phyloP scores from a whole-genome alignment of 2,329 filamentous ascomycete species.

The Septoria petroselini region DNA sequence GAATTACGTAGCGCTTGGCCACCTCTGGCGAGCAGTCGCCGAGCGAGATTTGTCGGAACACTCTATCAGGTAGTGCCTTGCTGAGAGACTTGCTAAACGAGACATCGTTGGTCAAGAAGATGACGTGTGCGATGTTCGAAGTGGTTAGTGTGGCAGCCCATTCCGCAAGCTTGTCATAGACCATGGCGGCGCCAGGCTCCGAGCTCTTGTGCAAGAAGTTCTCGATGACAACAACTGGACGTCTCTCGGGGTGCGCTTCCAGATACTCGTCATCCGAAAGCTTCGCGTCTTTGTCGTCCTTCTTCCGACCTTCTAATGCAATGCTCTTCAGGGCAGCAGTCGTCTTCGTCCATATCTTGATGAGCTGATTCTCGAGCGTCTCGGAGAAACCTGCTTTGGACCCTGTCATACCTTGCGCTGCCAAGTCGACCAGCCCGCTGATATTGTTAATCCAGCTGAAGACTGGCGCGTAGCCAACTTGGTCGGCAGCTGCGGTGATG shows the following conservation, averaged over 20 bases:
- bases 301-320: slow-evolving; percentile 66
- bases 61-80: slow-evolving; percentile 82
- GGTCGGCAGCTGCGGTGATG: slow-evolving; percentile 73
- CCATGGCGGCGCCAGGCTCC: slow-evolving; percentile 43
- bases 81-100: slow-evolving; percentile 84
- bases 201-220: slow-evolving; percentile 79
- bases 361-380: slow-evolving; percentile 81
- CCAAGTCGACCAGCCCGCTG: slow-evolving; percentile 86
- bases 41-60: slow-evolving; percentile 81
- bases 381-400: slow-evolving; percentile 94
- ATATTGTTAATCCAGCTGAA: slow-evolving; percentile 97
- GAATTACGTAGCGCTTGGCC: slow-evolving; percentile 85
- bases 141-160: slow-evolving; percentile 84
- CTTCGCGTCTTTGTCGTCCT: slow-evolving; percentile 68
- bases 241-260: slow-evolving; percentile 79
- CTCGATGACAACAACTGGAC: slow-evolving; percentile 83
- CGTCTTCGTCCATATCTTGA: slow-evolving; percentile 85
- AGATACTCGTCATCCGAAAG: slow-evolving; percentile 82
- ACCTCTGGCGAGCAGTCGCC: slow-evolving; percentile 81
- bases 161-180: slow-evolving; percentile 63
- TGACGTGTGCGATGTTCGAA: slow-evolving; percentile 85
- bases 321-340: slow-evolving; percentile 74
- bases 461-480: slow-evolving; percentile 87
- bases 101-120: slow-evolving; percentile 88
- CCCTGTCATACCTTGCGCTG: slow-evolving; percentile 88